phyloP scores from a whole-genome alignment of 345 rosid species.

The Euphorbia lathyris region DNA sequence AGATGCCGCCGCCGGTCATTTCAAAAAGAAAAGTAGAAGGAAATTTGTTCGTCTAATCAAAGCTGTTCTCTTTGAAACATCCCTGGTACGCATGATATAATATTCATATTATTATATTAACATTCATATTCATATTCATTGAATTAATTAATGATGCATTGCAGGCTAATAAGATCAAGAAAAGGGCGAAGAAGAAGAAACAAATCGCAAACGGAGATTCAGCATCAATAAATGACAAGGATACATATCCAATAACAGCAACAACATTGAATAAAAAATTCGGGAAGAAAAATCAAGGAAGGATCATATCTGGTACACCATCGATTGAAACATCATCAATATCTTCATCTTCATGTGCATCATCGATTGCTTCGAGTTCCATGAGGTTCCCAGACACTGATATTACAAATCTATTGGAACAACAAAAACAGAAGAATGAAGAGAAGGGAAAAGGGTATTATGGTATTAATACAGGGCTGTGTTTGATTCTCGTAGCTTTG shows the following conservation, averaged over 20 bases:
- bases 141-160: neutral
- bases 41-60: constrained; percentile 26
- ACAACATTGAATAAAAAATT: neutral
- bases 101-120: too few relatives aligned
- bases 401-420: neutral
- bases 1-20: neutral
- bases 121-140: too few relatives aligned
- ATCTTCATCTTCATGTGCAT: neutral
- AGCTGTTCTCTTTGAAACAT: constrained; percentile 40
- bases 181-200: constrained; percentile 10
- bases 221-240: neutral
- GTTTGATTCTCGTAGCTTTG: constrained; percentile 33
- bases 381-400: neutral
- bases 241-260: neutral
- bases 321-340: neutral
- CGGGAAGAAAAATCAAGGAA: neutral
- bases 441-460: constrained; percentile 12
- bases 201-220: neutral
- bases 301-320: neutral
- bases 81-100: constrained; percentile 45
- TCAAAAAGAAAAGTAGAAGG: constrained; percentile 16
- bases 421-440: neutral
- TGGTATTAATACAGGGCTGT: constrained; percentile 11
- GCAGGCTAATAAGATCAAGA: constrained; percentile 38
- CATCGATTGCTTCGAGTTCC: constrained; percentile 7